Percentiles rank a stretch among this genome's conserved stretches.
Evolutionary conservation across 225 moss, liverwort and hornwort genomes (phyloP).

Genomic region (Sphagnum contortum): DNA sequence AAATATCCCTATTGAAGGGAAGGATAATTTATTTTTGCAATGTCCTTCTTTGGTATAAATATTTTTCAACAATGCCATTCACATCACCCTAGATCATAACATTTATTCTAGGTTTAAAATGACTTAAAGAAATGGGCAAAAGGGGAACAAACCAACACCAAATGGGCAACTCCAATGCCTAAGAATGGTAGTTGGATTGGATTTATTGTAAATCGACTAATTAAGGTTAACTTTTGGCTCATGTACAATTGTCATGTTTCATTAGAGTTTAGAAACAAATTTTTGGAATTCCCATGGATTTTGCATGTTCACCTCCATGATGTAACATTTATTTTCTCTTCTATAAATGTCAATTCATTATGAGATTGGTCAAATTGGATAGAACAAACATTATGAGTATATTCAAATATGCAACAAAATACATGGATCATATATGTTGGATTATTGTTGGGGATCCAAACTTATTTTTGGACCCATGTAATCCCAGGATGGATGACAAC

Average conservation of each 20-base stretch:
- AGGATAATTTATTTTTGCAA: neutral
- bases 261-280: constrained; percentile 3
- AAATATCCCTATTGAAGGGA: neutral
- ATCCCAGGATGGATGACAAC: neutral
- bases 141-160: neutral
- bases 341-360: neutral
- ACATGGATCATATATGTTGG: constrained; percentile 11
- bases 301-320: constrained; percentile 4
- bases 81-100: neutral
- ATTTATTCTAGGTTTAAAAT: neutral
- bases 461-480: neutral
- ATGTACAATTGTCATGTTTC: neutral
- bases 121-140: neutral
- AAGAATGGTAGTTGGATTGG: neutral
- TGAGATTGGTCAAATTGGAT: neutral
- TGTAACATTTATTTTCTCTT: constrained; percentile 7
- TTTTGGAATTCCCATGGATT: constrained; percentile 11
- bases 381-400: neutral
- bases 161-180: neutral
- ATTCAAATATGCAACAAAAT: neutral
- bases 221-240: neutral
- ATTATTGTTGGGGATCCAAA: neutral
- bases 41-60: neutral
- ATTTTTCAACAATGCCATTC: neutral
- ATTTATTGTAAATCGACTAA: neutral